Conservation (phyloP, 2,329 filamentous ascomycete genomes). For the Lecanicillium sp. region DNA sequence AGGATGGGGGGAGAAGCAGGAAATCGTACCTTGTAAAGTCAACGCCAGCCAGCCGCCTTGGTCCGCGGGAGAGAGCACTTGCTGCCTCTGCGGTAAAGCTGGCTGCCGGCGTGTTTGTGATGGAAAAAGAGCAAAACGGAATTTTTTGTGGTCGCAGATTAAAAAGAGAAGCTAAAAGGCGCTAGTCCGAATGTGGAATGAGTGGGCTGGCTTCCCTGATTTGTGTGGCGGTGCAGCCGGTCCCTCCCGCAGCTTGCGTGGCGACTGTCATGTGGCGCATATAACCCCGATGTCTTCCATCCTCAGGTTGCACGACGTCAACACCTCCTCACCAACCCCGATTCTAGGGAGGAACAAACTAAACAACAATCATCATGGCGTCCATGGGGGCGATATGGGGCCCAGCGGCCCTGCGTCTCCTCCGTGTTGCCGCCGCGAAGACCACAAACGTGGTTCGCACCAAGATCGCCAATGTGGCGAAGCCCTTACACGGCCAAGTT, state of each 20-base stretch:
- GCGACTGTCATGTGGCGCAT: slow-evolving; percentile 16
- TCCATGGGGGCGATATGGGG: slow-evolving; percentile 50
- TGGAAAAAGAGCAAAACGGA: slow-evolving; percentile 10
- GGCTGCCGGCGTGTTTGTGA: slow-evolving; percentile 10
- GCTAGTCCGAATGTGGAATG: slow-evolving; percentile 17
- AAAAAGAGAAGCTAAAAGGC: slow-evolving; percentile 5
- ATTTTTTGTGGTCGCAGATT: slow-evolving; percentile 5
- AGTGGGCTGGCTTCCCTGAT: slow-evolving; percentile 13
- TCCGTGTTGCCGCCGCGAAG: slow-evolving; percentile 44
- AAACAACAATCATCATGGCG: slow-evolving; percentile 37
- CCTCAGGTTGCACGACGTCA: slow-evolving; percentile 9
- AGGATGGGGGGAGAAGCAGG: neutral
- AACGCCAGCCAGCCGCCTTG: slow-evolving; percentile 1
- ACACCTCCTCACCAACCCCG: slow-evolving; percentile 13
- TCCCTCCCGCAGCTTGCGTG: slow-evolving; percentile 17
- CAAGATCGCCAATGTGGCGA: slow-evolving; percentile 37
- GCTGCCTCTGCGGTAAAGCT: neutral
- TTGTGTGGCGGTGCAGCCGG: slow-evolving; percentile 28
- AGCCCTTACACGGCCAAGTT: slow-evolving; percentile 36
- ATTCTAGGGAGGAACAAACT: slow-evolving; percentile 14
- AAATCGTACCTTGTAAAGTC: slow-evolving; percentile 5
- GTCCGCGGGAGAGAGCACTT: neutral
- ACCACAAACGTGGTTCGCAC: slow-evolving; percentile 43
- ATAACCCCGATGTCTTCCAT: slow-evolving; percentile 10
- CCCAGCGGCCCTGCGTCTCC: slow-evolving; percentile 45